These are phyloP conservation scores for Penicillium freii DNA, from an alignment of 2,329 filamentous ascomycete genomes.

Conservation along the genomic window DNA sequence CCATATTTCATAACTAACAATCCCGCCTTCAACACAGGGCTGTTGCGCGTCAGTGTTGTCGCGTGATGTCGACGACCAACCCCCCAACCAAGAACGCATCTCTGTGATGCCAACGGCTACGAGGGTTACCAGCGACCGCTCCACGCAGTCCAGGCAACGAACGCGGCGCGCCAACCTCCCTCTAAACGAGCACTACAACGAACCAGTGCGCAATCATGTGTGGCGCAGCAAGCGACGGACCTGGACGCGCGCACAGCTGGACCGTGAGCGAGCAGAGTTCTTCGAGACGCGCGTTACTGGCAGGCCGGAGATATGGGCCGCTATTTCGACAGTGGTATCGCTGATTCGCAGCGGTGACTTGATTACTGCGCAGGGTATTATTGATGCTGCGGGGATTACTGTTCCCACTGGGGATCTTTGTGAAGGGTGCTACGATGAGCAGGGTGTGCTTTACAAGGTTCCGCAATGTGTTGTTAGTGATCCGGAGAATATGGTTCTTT, in stretches of 20 bases:
- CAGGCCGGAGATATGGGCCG: slow-evolving; percentile 74
- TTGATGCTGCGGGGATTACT: slow-evolving; percentile 74
- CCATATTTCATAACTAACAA: slow-evolving; percentile 6
- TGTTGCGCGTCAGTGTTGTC: slow-evolving; percentile 41
- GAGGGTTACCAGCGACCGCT: slow-evolving; percentile 8
- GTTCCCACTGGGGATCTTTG: slow-evolving; percentile 70
- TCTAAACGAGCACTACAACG: slow-evolving; percentile 63
- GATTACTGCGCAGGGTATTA: slow-evolving; percentile 72
- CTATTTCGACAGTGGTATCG: slow-evolving; percentile 66
- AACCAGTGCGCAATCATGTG: slow-evolving; percentile 63
- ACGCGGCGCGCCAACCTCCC: slow-evolving; percentile 25
- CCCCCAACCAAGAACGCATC: slow-evolving; percentile 15
- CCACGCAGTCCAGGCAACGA: slow-evolving; percentile 17
- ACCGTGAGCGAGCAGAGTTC: slow-evolving; percentile 73
- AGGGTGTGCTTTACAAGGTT: slow-evolving; percentile 68
- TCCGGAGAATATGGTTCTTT: slow-evolving; percentile 55
- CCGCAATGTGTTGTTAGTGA: slow-evolving; percentile 68
- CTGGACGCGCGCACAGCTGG: slow-evolving; percentile 70
- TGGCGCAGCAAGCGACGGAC: slow-evolving; percentile 63
- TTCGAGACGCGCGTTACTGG: slow-evolving; percentile 88
- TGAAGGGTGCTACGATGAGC: slow-evolving; percentile 69
- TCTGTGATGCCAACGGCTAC: background rate
- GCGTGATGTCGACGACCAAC: slow-evolving; percentile 31
- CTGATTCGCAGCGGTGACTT: slow-evolving; percentile 64
- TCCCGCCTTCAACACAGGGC: slow-evolving; percentile 28